Evolutionary conservation across 2,329 filamentous ascomycete genomes (phyloP).

Genomic region (Uncinocarpus reesii): DNA sequence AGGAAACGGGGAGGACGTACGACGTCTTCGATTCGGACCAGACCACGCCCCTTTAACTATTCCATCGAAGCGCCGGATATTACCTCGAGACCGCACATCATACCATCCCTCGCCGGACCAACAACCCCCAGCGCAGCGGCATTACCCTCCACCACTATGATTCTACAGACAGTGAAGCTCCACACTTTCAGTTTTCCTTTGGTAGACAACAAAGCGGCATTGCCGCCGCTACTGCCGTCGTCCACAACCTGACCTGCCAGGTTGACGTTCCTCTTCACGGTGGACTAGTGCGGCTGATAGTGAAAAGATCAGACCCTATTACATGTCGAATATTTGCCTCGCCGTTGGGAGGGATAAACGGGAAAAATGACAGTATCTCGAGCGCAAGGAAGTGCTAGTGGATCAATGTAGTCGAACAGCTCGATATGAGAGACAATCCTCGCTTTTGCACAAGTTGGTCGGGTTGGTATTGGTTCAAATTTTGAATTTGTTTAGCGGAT

Average conservation of each 20-base stretch:
- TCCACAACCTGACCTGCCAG: constrained; percentile 17
- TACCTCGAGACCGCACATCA: constrained; percentile 14
- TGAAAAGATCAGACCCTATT: constrained; percentile 16
- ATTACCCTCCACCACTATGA: background rate
- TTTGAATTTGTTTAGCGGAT: constrained; percentile 6
- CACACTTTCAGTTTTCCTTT: background rate
- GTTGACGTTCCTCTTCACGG: constrained; percentile 13
- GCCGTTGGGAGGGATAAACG: constrained; percentile 15
- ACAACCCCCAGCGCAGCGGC: background rate
- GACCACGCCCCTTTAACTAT: constrained; percentile 12
- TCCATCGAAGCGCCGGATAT: constrained; percentile 11
- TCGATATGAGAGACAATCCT: constrained; percentile 14
- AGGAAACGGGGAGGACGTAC: background rate
- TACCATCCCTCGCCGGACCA: constrained; percentile 6
- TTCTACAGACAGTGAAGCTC: constrained; percentile 1
- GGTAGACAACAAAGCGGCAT: background rate
- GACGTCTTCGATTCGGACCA: constrained; percentile 7
- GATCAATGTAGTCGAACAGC: constrained; percentile 14
- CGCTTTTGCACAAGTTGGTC: constrained; percentile 8
- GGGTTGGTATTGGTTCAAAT: constrained; percentile 12
- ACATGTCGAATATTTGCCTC: constrained; percentile 13
- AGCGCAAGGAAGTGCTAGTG: constrained; percentile 14
- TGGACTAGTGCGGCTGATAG: constrained; percentile 6
- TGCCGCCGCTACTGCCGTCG: constrained; percentile 11
- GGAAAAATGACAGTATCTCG: constrained; percentile 14